phyloP scores from a whole-genome alignment of 106 monocot genomes.

The Dendrobium officinale region DNA sequence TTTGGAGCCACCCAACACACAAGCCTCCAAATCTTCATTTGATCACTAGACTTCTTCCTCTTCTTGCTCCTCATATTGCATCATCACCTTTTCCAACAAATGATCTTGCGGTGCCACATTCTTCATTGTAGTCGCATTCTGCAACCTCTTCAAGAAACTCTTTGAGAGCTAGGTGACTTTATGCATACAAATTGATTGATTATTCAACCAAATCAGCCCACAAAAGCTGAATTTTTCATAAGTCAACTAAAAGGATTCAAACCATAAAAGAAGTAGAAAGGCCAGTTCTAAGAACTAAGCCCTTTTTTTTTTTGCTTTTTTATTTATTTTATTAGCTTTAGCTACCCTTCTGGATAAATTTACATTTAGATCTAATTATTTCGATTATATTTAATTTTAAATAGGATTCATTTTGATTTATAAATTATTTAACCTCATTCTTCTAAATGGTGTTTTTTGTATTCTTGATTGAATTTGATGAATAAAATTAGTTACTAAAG shows the following conservation, averaged over 20 bases:
- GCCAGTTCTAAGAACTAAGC: too few relatives aligned
- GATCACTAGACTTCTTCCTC: neutral
- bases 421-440: neutral
- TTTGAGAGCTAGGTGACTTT: too few relatives aligned
- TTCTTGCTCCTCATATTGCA: too few relatives aligned
- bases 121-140: neutral
- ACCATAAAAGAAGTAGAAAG: too few relatives aligned
- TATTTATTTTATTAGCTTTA: too few relatives aligned
- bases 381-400: neutral
- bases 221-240: too few relatives aligned
- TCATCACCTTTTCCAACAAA: neutral
- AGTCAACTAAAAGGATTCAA: too few relatives aligned
- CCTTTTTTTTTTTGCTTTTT: too few relatives aligned
- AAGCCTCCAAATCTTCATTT: neutral
- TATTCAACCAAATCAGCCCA: too few relatives aligned
- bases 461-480: neutral
- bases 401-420: neutral
- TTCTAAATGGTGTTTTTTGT: neutral
- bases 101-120: neutral
- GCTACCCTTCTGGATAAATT: too few relatives aligned
- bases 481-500: neutral
- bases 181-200: too few relatives aligned
- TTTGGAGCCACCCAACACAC: neutral
- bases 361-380: too few relatives aligned
- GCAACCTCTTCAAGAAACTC: neutral